Base-by-base conservation (phyloP, 768 basidiomycete species). In the Leccinum ochraceum region DNA sequence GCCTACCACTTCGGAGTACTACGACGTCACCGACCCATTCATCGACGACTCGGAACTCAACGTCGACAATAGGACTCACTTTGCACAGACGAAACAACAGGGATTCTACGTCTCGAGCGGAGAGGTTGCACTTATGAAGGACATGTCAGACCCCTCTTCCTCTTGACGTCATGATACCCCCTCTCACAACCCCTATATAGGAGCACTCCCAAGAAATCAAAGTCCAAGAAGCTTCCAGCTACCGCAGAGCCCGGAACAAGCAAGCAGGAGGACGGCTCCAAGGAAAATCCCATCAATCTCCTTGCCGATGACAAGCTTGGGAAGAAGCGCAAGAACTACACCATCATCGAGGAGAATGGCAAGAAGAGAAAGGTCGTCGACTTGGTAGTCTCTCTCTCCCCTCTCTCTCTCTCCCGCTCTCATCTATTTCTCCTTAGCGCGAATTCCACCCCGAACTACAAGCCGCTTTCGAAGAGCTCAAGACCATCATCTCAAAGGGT, bases 1-100 rank as follows among this genome's bases (percentile, higher is more conserved):
- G 69, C 83, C 79, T 59, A 71, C 74, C 1, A 78, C 80, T 0
- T 76, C 85, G 22, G 92, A 90, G 70, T 92, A 94, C 68, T 99
- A 99, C 79, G 96, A 99, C 77, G 80, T 88, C 20, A 77, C 81
- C 0, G 97, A 99, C 76, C 90, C 93, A 0, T 98, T 98, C 78
- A 97, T 99, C 70, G 97, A 99, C 80, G 97, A 99, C 76, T 93
- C 94, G 2, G 96, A 98, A 70, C 79, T 96, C 58, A 88, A 86
- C 26, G 77, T 95, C 51, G 95, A 98, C 77, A 87, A 95, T 70
- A 88, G 96, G 5, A 94, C 90, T 2, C 93, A 84, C 76, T 91
- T 95, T 67, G 93, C 90, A 5, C 88, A 93, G 73, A 96, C 95
- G 5, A 93, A 90, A 74, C 93, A 95, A 68, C 87, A 90, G 60